Conservation (phyloP, 495 filamentous ascomycete genomes). For the Penicillium salamii region DNA sequence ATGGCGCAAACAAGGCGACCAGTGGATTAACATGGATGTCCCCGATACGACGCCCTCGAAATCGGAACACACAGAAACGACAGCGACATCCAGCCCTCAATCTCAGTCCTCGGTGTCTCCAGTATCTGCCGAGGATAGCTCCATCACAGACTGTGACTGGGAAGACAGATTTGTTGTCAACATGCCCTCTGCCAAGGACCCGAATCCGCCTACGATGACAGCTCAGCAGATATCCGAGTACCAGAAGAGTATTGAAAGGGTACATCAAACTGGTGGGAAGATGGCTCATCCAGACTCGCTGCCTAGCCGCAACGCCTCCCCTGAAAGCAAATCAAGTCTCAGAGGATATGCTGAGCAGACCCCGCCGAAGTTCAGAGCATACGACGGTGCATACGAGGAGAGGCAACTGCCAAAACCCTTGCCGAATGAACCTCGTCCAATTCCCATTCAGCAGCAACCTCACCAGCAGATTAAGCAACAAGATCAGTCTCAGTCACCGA, state of each 20-base stretch:
- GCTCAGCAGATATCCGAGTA: slow-evolving; percentile 40
- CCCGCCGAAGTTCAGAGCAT: slow-evolving; percentile 10
- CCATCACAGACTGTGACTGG: slow-evolving; percentile 42
- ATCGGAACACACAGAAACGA: slow-evolving; percentile 20
- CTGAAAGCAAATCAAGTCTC: slow-evolving; percentile 16
- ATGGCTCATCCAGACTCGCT: slow-evolving; percentile 33
- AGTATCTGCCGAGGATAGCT: slow-evolving; percentile 31
- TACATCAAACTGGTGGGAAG: slow-evolving; percentile 24
- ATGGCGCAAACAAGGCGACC: slow-evolving; percentile 25
- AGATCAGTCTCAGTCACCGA: too few relatives aligned
- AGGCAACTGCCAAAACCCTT: slow-evolving; percentile 1
- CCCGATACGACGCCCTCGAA: slow-evolving; percentile 16
- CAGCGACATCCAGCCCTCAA: slow-evolving; percentile 27
- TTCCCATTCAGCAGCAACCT: not conserved
- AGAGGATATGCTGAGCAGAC: slow-evolving; percentile 7
- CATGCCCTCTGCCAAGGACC: slow-evolving; percentile 46
- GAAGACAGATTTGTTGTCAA: slow-evolving; percentile 47
- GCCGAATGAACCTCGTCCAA: slow-evolving; percentile 7
- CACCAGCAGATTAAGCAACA: not conserved
- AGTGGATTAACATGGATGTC: slow-evolving; percentile 17
- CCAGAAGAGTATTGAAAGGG: slow-evolving; percentile 37
- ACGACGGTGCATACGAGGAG: slow-evolving; percentile 28
- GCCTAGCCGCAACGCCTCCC: slow-evolving; percentile 30
- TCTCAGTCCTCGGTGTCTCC: slow-evolving; percentile 36
- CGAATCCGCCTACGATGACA: slow-evolving; percentile 42